Percentiles rank a stretch among this genome's conserved stretches.
phyloP scores from a whole-genome alignment of 257 asterid species.

The Coffea canephora region DNA sequence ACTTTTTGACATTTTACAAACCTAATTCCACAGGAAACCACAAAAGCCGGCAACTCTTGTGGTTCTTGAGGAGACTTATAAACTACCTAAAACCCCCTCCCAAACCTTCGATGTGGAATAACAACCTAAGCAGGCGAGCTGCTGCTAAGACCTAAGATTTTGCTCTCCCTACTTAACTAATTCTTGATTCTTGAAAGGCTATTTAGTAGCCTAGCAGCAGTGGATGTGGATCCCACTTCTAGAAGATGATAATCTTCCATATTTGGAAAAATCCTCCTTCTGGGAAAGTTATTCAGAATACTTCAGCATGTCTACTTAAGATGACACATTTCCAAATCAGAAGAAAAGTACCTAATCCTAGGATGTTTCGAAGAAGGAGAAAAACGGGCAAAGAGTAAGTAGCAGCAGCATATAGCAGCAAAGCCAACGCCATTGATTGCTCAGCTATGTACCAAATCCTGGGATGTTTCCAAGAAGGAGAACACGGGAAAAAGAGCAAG shows the following conservation, averaged over 20 bases:
- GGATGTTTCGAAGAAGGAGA: constrained; percentile 14
- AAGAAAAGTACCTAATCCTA: neutral
- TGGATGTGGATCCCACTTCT: constrained; percentile 11
- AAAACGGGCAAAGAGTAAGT: neutral
- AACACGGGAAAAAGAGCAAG: neutral
- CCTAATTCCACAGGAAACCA: too few species aligned
- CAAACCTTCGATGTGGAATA: too few species aligned
- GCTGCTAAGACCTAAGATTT: too few species aligned
- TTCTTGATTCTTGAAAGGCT: neutral
- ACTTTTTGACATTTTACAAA: too few species aligned
- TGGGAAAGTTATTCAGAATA: neutral
- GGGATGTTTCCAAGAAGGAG: constrained; percentile 14
- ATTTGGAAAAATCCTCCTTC: constrained; percentile 8
- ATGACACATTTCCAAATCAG: neutral
- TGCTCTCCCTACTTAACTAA: neutral
- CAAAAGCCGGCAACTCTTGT: too few species aligned
- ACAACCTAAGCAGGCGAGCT: too few species aligned
- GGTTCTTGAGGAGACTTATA: too few species aligned
- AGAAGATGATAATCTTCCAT: constrained; percentile 9
- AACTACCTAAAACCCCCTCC: too few species aligned
- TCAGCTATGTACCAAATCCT: neutral
- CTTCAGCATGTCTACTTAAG: neutral
- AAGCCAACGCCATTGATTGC: constrained; percentile 6
- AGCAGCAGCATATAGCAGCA: neutral
- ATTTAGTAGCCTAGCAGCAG: too few species aligned